A percentile compares a stretch with the other conserved stretches of the same genome.
These are phyloP conservation scores for Penicillium salamii DNA, from an alignment of 495 filamentous ascomycete species.

Conservation along the genomic window DNA sequence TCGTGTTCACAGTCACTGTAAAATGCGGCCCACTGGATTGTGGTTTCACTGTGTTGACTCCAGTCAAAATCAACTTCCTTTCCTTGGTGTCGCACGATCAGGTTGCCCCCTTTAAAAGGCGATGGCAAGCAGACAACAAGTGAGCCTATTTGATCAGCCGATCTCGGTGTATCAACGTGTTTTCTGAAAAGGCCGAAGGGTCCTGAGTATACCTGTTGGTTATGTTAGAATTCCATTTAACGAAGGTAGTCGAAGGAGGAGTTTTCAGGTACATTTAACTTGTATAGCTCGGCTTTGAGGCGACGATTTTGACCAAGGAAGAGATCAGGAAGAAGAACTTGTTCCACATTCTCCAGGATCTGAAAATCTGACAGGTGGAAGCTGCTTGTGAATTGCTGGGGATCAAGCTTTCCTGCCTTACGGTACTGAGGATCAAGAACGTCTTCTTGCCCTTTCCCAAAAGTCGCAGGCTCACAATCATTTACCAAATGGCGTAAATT, in stretches of 20 bases:
- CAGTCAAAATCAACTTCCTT: constrained; percentile 43
- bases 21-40: constrained; percentile 58
- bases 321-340: constrained; percentile 42
- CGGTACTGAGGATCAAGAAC: constrained; percentile 50
- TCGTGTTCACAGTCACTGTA: constrained; percentile 63
- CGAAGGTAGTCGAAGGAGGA: too few relatives aligned
- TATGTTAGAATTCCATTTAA: too few relatives aligned
- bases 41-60: constrained; percentile 16
- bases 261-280: constrained; percentile 56
- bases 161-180: constrained; percentile 56
- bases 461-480: constrained; percentile 44
- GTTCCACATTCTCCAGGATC: constrained; percentile 48
- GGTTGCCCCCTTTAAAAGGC: constrained; percentile 36
- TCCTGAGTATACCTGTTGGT: constrained; percentile 44
- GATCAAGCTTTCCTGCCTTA: constrained; percentile 49
- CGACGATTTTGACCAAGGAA: constrained; percentile 20
- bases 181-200: constrained; percentile 50
- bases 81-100: constrained; percentile 21
- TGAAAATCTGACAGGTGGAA: constrained; percentile 53
- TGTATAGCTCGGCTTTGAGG: constrained; percentile 53
- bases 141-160: constrained; percentile 48
- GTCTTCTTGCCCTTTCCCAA: constrained; percentile 43
- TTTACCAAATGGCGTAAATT: constrained; percentile 22
- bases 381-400: constrained; percentile 37
- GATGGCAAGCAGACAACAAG: constrained; percentile 54